These are phyloP conservation scores for Trichoderma asperellum DNA, from an alignment of 2,329 filamentous ascomycete genomes.

Conservation along the genomic window DNA sequence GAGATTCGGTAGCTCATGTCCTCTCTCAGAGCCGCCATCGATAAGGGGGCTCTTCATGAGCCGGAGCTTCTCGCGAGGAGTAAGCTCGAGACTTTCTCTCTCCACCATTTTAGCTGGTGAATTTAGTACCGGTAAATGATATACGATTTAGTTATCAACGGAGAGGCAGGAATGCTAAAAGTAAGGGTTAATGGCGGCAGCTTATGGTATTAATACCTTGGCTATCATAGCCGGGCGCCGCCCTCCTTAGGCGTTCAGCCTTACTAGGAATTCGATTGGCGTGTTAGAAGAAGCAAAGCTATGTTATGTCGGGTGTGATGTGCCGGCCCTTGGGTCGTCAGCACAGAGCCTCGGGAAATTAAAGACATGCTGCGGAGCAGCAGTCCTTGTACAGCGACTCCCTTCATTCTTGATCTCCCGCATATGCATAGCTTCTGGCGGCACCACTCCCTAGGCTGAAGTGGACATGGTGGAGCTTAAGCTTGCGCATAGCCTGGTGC, in stretches of 20 bases:
- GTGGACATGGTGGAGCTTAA: neutral
- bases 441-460: neutral
- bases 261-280: constrained; percentile 13
- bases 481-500: constrained; percentile 18
- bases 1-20: constrained; percentile 4
- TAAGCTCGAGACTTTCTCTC: constrained; percentile 17
- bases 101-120: constrained; percentile 10
- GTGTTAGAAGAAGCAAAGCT: neutral
- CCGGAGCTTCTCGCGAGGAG: constrained; percentile 36
- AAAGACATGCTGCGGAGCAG: neutral
- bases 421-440: neutral
- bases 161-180: neutral
- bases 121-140: neutral
- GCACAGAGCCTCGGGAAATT: constrained; percentile 1
- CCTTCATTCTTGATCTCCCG: neutral
- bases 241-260: neutral
- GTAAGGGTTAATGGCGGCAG: neutral
- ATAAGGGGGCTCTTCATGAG: constrained; percentile 41
- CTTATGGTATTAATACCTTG: constrained; percentile 16
- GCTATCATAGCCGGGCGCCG: neutral
- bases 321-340: neutral
- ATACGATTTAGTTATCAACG: neutral
- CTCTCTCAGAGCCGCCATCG: neutral
- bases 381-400: neutral
- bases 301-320: neutral